These are phyloP conservation scores for Skeletonema grethae DNA, from an alignment of 108 stramenopile genomes.

Conservation along the genomic window DNA sequence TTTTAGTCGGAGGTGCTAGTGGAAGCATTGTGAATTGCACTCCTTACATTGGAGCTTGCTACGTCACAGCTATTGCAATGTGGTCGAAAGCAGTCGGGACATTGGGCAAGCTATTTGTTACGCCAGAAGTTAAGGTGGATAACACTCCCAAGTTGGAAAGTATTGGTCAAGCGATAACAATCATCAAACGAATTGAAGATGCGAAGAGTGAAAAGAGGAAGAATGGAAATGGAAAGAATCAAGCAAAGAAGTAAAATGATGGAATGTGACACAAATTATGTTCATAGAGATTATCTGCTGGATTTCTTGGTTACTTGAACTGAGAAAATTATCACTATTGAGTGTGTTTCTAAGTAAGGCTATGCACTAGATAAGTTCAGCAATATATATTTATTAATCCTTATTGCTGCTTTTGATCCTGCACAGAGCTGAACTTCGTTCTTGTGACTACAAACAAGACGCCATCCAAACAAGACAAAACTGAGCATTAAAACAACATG, in stretches of 20 bases:
- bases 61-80: constrained; percentile 30
- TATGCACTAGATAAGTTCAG: too few species aligned
- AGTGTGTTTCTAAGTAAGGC: too few species aligned
- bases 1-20: constrained; percentile 35
- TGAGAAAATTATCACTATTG: not conserved
- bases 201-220: constrained; percentile 43
- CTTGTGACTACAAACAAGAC: too few species aligned
- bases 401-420: too few species aligned
- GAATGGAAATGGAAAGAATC: constrained; percentile 11
- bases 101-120: constrained; percentile 44
- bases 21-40: constrained; percentile 52
- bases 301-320: not conserved
- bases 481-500: not conserved
- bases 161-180: constrained; percentile 41
- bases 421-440: too few species aligned
- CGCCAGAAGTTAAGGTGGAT: constrained; percentile 25
- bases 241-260: not conserved
- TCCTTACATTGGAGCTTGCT: constrained; percentile 44
- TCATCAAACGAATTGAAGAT: constrained; percentile 47
- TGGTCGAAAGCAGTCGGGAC: constrained; percentile 49
- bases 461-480: too few species aligned
- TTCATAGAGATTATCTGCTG: constrained; percentile 7
- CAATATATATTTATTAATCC: too few species aligned
- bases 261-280: not conserved
- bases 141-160: constrained; percentile 41